Percentiles rank a stretch among this genome's conserved stretches.
These are phyloP conservation scores for Pontederia paniculata DNA, from an alignment of 176 grass and related monocot species.

Conservation along the genomic window DNA sequence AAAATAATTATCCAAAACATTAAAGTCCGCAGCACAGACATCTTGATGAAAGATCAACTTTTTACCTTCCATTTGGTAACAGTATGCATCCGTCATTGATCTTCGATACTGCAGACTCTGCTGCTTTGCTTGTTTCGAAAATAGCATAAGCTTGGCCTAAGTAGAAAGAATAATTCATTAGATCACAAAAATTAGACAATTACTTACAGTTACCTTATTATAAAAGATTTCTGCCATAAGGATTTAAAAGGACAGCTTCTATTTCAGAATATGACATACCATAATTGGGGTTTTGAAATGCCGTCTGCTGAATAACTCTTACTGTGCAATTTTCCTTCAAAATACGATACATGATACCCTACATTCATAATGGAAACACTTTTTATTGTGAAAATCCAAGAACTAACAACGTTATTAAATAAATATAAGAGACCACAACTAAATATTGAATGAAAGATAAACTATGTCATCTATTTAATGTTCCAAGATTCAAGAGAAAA, in stretches of 20 bases:
- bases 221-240: background rate
- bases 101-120: slow-evolving; percentile 45
- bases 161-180: slow-evolving; percentile 5
- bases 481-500: too few species aligned
- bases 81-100: slow-evolving; percentile 56
- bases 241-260: background rate
- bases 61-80: slow-evolving; percentile 75
- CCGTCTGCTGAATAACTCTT: slow-evolving; percentile 21
- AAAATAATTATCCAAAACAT: slow-evolving; percentile 16
- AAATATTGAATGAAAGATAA: background rate
- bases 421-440: background rate
- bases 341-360: slow-evolving; percentile 26
- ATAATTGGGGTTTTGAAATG: slow-evolving; percentile 29
- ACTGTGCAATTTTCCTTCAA: slow-evolving; percentile 22
- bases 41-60: background rate
- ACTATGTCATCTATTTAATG: too few species aligned
- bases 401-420: background rate
- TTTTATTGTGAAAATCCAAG: background rate
- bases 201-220: background rate
- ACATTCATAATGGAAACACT: slow-evolving; percentile 2
- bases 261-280: slow-evolving; percentile 27
- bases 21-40: slow-evolving; percentile 31
- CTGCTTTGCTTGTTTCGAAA: slow-evolving; percentile 44
- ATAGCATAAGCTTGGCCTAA: slow-evolving; percentile 87
- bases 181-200: slow-evolving; percentile 3